Evolutionary conservation across 495 filamentous ascomycete species (phyloP).

Genomic region (Staphylotrichum tortipilum): DNA sequence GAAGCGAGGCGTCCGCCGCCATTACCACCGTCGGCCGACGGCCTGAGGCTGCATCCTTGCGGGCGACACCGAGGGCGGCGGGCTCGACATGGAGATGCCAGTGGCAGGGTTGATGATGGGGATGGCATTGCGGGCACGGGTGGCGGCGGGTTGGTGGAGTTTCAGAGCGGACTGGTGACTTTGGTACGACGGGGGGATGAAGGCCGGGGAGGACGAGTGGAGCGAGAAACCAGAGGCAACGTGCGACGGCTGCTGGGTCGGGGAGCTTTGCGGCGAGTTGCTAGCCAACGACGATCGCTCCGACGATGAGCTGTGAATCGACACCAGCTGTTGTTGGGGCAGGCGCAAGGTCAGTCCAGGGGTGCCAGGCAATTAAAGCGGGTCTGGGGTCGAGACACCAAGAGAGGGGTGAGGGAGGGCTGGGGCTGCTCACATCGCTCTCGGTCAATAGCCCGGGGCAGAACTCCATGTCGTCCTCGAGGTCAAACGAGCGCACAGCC

Average conservation of each 20-base stretch:
- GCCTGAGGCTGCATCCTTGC: slow-evolving; percentile 63
- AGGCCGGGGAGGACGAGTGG: slow-evolving; percentile 65
- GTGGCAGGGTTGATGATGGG: slow-evolving; percentile 97
- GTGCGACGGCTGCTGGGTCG: slow-evolving; percentile 58
- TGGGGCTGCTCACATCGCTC: slow-evolving; percentile 94
- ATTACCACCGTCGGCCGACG: slow-evolving; percentile 44
- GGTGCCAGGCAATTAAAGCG: slow-evolving; percentile 3
- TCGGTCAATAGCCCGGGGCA: slow-evolving; percentile 90
- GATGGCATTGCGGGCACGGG: slow-evolving; percentile 88
- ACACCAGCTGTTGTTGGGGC: slow-evolving; percentile 57
- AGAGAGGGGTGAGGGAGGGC: no score
- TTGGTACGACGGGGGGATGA: slow-evolving; percentile 51
- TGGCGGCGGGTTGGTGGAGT: slow-evolving; percentile 77
- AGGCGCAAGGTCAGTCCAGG: slow-evolving; percentile 18
- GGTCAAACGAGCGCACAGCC: slow-evolving; percentile 86
- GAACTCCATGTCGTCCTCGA: slow-evolving; percentile 96
- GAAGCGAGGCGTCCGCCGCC: slow-evolving; percentile 22
- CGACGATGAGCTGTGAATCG: slow-evolving; percentile 76
- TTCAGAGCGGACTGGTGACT: slow-evolving; percentile 52
- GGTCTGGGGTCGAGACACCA: no score
- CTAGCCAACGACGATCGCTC: slow-evolving; percentile 92
- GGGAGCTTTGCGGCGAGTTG: slow-evolving; percentile 88
- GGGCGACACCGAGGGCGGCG: slow-evolving; percentile 82
- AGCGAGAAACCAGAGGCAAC: slow-evolving; percentile 70
- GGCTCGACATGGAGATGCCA: slow-evolving; percentile 79